A percentile compares a stretch with the other conserved stretches of the same genome.
Conservation (phyloP, 108 stramenopile genomes). For the Mediolabrus comicus region DNA sequence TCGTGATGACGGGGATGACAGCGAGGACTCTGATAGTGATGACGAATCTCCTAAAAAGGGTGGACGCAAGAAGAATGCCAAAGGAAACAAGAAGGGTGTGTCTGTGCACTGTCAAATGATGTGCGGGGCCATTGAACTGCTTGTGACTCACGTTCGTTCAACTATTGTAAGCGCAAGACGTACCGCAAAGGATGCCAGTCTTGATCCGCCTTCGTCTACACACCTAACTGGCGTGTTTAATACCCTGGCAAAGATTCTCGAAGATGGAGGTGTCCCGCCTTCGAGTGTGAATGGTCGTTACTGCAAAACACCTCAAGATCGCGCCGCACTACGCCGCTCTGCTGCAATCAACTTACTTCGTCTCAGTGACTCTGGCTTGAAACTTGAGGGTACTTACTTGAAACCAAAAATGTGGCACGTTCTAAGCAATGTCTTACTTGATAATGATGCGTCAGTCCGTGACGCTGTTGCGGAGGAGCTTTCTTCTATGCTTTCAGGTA, state of each 20-base stretch:
- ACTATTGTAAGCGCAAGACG: slow-evolving; percentile 30
- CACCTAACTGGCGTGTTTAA: slow-evolving; percentile 46
- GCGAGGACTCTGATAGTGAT: slow-evolving; percentile 35
- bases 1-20: slow-evolving; percentile 31
- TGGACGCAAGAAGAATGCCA: slow-evolving; percentile 9
- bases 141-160: slow-evolving; percentile 68
- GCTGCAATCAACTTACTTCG: slow-evolving; percentile 72
- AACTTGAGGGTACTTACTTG: slow-evolving; percentile 62
- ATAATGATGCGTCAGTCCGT: slow-evolving; percentile 61
- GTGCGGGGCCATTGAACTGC: slow-evolving; percentile 76
- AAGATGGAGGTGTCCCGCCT: slow-evolving; percentile 56
- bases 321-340: slow-evolving; percentile 68
- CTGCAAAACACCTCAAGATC: slow-evolving; percentile 50
- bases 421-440: slow-evolving; percentile 57
- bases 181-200: neutral
- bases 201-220: slow-evolving; percentile 30
- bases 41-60: slow-evolving; percentile 42
- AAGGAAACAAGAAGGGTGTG: slow-evolving; percentile 27
- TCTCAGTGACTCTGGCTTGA: slow-evolving; percentile 68
- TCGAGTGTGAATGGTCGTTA: slow-evolving; percentile 50
- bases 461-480: slow-evolving; percentile 67
- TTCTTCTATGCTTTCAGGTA: slow-evolving; percentile 61
- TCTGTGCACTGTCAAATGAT: slow-evolving; percentile 60
- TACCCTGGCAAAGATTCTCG: slow-evolving; percentile 47
- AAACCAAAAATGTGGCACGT: slow-evolving; percentile 63